phyloP scores from a whole-genome alignment of 2,329 filamentous ascomycete species.

The Botrytis fabae region DNA sequence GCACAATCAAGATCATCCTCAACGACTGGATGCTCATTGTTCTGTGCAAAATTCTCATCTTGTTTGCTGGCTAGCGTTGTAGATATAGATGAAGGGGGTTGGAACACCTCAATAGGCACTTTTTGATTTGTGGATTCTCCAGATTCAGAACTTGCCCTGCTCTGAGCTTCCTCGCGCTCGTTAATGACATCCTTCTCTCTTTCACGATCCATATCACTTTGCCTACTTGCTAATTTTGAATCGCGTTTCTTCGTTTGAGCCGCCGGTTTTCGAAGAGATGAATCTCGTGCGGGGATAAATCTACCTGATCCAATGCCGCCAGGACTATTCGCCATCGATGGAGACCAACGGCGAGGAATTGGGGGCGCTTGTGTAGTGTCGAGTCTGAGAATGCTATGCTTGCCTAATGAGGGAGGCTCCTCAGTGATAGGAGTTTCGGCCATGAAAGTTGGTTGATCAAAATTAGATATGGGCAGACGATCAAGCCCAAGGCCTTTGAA shows the following conservation, averaged over 20 bases:
- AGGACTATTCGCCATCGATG: slow-evolving; percentile 26
- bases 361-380: slow-evolving; percentile 8
- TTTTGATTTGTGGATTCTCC: slow-evolving; percentile 36
- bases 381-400: slow-evolving; percentile 5
- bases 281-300: slow-evolving; percentile 66
- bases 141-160: slow-evolving; percentile 36
- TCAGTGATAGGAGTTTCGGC: slow-evolving; percentile 48
- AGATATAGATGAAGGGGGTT: slow-evolving; percentile 38
- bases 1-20: slow-evolving; percentile 59
- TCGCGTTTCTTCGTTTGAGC: slow-evolving; percentile 53
- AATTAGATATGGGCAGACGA: slow-evolving; percentile 32
- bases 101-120: slow-evolving; percentile 37
- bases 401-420: slow-evolving; percentile 43
- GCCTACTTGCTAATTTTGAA: slow-evolving; percentile 51
- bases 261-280: slow-evolving; percentile 62
- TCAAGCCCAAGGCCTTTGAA: slow-evolving; percentile 43
- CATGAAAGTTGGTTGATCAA: slow-evolving; percentile 41
- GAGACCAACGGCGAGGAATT: slow-evolving; percentile 9
- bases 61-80: slow-evolving; percentile 33
- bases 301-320: slow-evolving; percentile 43
- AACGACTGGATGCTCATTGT: slow-evolving; percentile 26
- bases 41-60: slow-evolving; percentile 29
- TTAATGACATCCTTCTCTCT: slow-evolving; percentile 31
- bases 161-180: slow-evolving; percentile 28
- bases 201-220: slow-evolving; percentile 46